phyloP scores from a whole-genome alignment of 805 yeast species.

The Monosporozyma aerobia region DNA sequence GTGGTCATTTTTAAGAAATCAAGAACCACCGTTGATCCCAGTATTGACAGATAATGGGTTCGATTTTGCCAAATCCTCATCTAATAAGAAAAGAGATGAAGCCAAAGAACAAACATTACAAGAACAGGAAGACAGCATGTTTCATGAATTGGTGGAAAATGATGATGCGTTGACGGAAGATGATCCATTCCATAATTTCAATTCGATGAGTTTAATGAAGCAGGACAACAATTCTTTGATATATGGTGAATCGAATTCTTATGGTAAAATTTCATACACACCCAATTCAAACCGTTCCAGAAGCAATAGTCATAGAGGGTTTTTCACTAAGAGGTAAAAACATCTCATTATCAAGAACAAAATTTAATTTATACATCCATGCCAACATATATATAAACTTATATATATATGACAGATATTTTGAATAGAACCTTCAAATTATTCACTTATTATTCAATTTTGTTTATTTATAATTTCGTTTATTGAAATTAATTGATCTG shows the following conservation, averaged over 20 bases:
- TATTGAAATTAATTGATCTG: too few species aligned
- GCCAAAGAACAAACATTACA: slow-evolving; percentile 17
- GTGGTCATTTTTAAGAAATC: slow-evolving; percentile 91
- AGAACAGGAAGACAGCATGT: slow-evolving; percentile 22
- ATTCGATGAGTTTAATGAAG: slow-evolving; percentile 77
- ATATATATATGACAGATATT: background rate
- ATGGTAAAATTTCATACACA: slow-evolving; percentile 35
- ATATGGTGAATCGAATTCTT: slow-evolving; percentile 37
- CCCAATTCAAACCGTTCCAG: slow-evolving; percentile 33
- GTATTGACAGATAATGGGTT: slow-evolving; percentile 46
- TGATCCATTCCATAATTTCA: slow-evolving; percentile 80
- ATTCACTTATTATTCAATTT: too few species aligned
- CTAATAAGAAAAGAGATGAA: slow-evolving; percentile 14
- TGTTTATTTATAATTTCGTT: too few species aligned
- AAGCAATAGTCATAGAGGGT: slow-evolving; percentile 32
- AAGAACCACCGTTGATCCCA: slow-evolving; percentile 94
- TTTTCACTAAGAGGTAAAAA: slow-evolving; percentile 21
- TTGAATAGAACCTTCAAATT: too few species aligned
- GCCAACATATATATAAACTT: background rate
- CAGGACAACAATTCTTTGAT: slow-evolving; percentile 46
- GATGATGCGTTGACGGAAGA: slow-evolving; percentile 30
- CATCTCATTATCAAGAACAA: too few species aligned
- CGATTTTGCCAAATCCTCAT: slow-evolving; percentile 36
- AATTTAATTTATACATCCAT: background rate
- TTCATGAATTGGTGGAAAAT: slow-evolving; percentile 26